Base-by-base conservation (phyloP, 805 yeast species). In the Pichia sporocuriosa region DNA sequence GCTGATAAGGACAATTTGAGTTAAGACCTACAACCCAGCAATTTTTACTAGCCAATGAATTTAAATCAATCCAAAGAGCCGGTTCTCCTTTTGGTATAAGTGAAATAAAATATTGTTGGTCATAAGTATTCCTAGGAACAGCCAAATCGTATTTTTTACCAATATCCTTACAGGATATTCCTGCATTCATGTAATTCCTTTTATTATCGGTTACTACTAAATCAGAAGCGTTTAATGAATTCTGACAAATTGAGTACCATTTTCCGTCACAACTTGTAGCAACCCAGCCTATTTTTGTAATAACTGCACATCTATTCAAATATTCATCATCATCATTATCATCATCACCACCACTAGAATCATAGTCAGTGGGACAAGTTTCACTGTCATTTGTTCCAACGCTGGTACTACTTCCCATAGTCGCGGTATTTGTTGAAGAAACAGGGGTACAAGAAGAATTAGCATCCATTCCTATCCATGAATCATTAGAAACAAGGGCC, bases 21-120 rank as follows among this genome's bases (percentile, higher is more conserved):
- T 75, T 69, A 0, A 86, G 76, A 0, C 95, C 96, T 1, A 95
- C 96, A 4, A 88, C 88, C 89, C 93, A 90, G 55, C 97, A 89
- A 41, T 77, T 73, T 3, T 71, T 62, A 17, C 79, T 77, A 1
- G 85, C 73, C 19, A 90, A 69, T 15, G 89, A 85, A 56, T 90
- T 89, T 48, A 87, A 51, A 61, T 86, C 87, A 4, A 87, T 74
- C 97, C 97, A 89, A 0, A 77, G 65, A 0, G 75, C 73, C 12
- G 50, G 59, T 13, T 61, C 57, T 3, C 51, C 45, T 0, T 40
- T 30, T 0, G 51, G 49, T 21, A 67, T 30, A 3, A 43, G 32
- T 3, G 40, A 32, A 1, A 46, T 43, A 16, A 69, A 49, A 42
- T 43, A 45, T 3, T 39, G 45, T 42, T 75, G 74, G 39, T 78